Percentiles rank a stretch among this genome's conserved stretches.
Evolutionary conservation across 768 basidiomycete genomes (phyloP).

Genomic region (Collybia sordida): DNA sequence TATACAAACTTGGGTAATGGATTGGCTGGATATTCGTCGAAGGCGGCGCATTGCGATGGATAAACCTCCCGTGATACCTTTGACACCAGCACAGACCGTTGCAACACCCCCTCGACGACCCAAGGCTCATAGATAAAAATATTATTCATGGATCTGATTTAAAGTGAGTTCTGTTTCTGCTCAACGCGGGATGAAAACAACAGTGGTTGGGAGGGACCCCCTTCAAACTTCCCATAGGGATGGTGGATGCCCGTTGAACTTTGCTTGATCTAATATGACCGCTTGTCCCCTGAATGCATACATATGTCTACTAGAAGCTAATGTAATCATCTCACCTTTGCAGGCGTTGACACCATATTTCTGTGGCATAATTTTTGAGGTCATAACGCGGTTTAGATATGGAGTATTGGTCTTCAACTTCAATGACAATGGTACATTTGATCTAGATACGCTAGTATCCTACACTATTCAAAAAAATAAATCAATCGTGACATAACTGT

Average conservation of each 20-base stretch:
- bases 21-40: constrained; percentile 56
- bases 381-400: neutral
- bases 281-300: neutral
- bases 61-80: constrained; percentile 3
- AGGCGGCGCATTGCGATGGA: constrained; percentile 17
- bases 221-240: constrained; percentile 17
- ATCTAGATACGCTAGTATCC: constrained; percentile 6
- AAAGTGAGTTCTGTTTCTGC: constrained; percentile 22
- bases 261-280: constrained; percentile 96
- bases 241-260: constrained; percentile 55
- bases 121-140: constrained; percentile 12
- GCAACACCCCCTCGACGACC: neutral
- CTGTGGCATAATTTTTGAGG: no score
- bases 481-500: no score
- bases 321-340: no score
- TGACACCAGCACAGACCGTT: constrained; percentile 1
- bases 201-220: constrained; percentile 75
- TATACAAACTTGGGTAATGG: constrained; percentile 71
- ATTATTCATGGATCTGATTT: neutral
- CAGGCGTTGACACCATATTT: no score
- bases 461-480: constrained; percentile 10
- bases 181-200: constrained; percentile 61
- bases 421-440: constrained; percentile 1
- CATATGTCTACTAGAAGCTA: no score
- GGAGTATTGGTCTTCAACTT: neutral